Percentiles rank a stretch among this genome's conserved stretches.
Conservation (phyloP, 192 early-diverging fungal species). For the Glomus cerebriforme region DNA sequence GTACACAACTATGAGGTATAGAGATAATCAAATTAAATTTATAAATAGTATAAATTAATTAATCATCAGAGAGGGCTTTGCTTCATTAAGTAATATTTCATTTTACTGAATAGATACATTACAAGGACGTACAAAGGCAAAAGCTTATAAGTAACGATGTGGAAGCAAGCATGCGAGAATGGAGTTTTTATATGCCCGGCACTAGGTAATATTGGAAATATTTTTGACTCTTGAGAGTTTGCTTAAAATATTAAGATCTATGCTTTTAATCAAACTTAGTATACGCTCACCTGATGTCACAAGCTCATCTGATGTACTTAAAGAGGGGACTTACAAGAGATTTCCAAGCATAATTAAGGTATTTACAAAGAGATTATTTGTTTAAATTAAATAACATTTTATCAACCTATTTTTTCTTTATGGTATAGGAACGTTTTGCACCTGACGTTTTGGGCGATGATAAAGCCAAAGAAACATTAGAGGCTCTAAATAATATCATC, state of each 20-base stretch:
- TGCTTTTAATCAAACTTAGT: background rate
- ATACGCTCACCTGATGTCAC: slow-evolving; percentile 63
- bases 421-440: slow-evolving; percentile 51
- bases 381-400: background rate
- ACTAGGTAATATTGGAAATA: background rate
- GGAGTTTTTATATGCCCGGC: background rate
- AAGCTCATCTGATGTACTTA: slow-evolving; percentile 85
- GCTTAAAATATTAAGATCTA: background rate
- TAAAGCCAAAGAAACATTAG: slow-evolving; percentile 64
- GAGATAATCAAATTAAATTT: background rate
- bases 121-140: background rate
- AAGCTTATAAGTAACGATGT: background rate
- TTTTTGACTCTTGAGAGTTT: too few relatives aligned
- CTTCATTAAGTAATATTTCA: background rate
- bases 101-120: background rate
- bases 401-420: background rate
- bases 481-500: slow-evolving; percentile 70
- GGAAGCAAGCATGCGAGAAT: background rate
- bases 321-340: slow-evolving; percentile 78
- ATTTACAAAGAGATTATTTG: slow-evolving; percentile 2
- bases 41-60: too few relatives aligned
- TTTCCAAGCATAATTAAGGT: slow-evolving; percentile 78
- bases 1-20: slow-evolving; percentile 7
- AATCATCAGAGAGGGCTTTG: too few relatives aligned
- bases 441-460: slow-evolving; percentile 57